Evolutionary conservation across 257 asterid genomes (phyloP).

Genomic region (Solanum neorickii): DNA sequence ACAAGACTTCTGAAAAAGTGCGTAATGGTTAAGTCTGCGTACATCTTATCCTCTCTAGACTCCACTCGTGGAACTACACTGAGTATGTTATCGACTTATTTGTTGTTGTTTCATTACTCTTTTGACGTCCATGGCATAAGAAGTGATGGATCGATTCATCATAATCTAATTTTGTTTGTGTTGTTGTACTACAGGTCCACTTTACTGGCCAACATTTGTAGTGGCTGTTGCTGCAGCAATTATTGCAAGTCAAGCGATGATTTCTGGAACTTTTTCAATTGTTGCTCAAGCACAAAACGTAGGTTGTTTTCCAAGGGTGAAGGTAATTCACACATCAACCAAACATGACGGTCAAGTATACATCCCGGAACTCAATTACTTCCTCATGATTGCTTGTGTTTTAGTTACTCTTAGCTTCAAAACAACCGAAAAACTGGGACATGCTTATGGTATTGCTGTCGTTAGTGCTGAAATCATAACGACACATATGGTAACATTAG

Average conservation of each 20-base stretch:
- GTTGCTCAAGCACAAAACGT: conserved; percentile 50
- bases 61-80: background rate
- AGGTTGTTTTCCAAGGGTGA: conserved; percentile 63
- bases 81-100: background rate
- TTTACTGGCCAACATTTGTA: conserved; percentile 72
- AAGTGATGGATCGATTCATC: background rate
- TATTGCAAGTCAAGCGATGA: conserved; percentile 82
- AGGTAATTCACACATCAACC: conserved; percentile 56
- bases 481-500: conserved; percentile 33
- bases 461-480: conserved; percentile 63
- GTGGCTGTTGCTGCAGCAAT: conserved; percentile 64
- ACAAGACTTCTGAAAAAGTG: no score
- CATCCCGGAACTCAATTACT: conserved; percentile 59
- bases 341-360: conserved; percentile 69
- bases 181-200: conserved; percentile 12
- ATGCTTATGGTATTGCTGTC: conserved; percentile 79
- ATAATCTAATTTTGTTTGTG: background rate
- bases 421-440: conserved; percentile 45
- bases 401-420: conserved; percentile 36
- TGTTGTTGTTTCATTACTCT: background rate
- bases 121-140: conserved; percentile 5
- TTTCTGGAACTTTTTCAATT: conserved; percentile 57
- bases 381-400: conserved; percentile 64
- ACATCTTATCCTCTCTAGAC: background rate
- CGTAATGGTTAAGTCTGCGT: background rate